Base-by-base conservation (phyloP, 345 rosid genomes). In the Pistacia integerrima region DNA sequence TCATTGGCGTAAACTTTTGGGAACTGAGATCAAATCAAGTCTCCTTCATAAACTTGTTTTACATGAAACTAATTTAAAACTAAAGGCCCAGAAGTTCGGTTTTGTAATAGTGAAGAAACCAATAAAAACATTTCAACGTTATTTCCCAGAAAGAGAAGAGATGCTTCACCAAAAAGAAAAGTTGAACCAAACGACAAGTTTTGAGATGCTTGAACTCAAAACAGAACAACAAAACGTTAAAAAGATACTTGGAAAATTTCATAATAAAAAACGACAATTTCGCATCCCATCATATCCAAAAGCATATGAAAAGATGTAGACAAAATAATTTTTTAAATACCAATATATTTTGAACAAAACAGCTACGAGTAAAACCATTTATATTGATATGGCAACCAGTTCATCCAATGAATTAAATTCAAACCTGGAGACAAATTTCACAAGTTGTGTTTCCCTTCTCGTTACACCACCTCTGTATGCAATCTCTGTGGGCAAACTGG, bases 381-480 rank as follows among this genome's bases (percentile, higher is more conserved):
- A 67, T 28, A 25, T 73, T 55, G 22, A 52, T 57, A 8, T 49
- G 8, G 10, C 48, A 13, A 30, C 4, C 4, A 13, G 33, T 64
- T 28, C 4, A 33, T 8, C 11, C 12, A 60, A 66, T 69, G 52
- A 72, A 18, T 58, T 63, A 46, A 66, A 76, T n/a, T 61, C 77
- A 25, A 63, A 96, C 98, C 98, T 93, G 94, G 44, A 96, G 95
- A 81, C 98, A 96, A 22, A 96, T 91, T 89, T 96, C 99, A 70
- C 98, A 96, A 70, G 82, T 89, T 14, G 95, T 92, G 86, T 87
- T 92, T 63, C 99, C 98, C 85, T 96, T 96, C 88, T 93, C 97
- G 74, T 96, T 59, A n/a, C 98, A 93, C 99, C 99, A 96, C 76
- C 97, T 88, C 93, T 96, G 98, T 83, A 93, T 91, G 67, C 99